Base-by-base conservation (phyloP, 768 basidiomycete species). In the Suillus weaverae region DNA sequence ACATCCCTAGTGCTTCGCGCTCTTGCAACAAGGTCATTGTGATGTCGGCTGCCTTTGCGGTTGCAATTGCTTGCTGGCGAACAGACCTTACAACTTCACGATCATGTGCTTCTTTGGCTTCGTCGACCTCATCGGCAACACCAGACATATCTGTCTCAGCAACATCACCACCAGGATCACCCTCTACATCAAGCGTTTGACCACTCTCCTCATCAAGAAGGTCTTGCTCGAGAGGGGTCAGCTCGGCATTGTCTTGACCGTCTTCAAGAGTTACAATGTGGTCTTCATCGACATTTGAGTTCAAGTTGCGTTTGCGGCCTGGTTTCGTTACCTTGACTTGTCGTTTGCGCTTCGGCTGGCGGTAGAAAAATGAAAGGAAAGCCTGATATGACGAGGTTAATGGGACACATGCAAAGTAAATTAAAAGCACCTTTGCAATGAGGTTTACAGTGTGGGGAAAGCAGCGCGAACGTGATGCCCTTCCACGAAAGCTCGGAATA, bases 371-470 rank as follows among this genome's bases (percentile, higher is more conserved):
- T 0, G 11, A 48, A 48, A 22, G 20, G 3, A 44, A 44, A 2
- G 46, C 46, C 46, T 48, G 18, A 20, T 2, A 46, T 22, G n/a
- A 20, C 7, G 4, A 44, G 4, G 4, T 46, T 9, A 44, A n/a
- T 4, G 4, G 1, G 9, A n/a, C 4, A 51, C 11, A 26, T 51
- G 50, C 14, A 18, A 32, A 3, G 4, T 32, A 4, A 22, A 30
- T 30, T 10, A 8, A 32, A 16, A 3, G 7, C 61, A 76, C 77
- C 70, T 78, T 77, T 20, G 74, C 76, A 61, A 77, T 70, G 4
- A 79, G 66, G 66, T 78, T 77, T 9, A 78, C 22, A 56, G 73
- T 75, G 55, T 78, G 76, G 18, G 72, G 70, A 32, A 76, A 66
- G 66, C 78, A 79, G 1, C 70, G 64, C 3, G 68, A 61, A 13